Evolutionary conservation across 2,329 filamentous ascomycete genomes (phyloP), one percentile per base, ranked within the genome.

Genomic region (Aspergillus ochraceus): DNA sequence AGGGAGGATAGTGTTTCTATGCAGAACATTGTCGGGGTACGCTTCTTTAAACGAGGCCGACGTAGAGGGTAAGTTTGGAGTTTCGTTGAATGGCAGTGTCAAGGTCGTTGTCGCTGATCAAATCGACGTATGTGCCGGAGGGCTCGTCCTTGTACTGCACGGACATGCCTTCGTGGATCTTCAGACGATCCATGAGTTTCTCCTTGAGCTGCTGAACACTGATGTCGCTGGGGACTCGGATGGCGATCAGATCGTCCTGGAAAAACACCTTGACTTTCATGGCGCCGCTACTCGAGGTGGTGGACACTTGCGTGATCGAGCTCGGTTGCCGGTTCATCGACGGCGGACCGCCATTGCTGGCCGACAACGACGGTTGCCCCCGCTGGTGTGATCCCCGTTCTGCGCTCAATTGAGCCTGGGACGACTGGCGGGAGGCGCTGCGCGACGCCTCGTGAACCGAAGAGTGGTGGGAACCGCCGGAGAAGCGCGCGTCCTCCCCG

Each of bases 221-320:
- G 68, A 96, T 92, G 57, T 96, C 90, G 1, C 85, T 84, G 0
- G 94, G 90, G 57, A 98, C 91, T 36, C 93, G 88, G 69, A 99
- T 92, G 49, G 95, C 90, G 66, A 97, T 94, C 58, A 96, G 86
- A 66, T 97, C 94, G 61, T 93, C 90, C 65, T 94, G 90, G 79
- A 92, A 97, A 79, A 91, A 95, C 56, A 97, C 89, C 79, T 98
- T 98, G 74, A 98, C 90, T 77, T 97, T 98, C 80, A 97, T 89
- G 3, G 86, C 84, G 8, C 83, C 78, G 51, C 68, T 67, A 60
- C 70, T 74, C 10, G 77, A 77, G 5, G 71, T 67, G 26, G 65
- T 69, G 2, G 78, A 79, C 26, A 73, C 69, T 63, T 79, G 78
- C 2, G 78, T 79, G 60, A 88, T 75, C 6, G 84, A 89, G 42